Percentiles rank a stretch among this genome's conserved stretches.
Conservation (phyloP, 257 asterid genomes). For the Nicotiana benthamiana region DNA sequence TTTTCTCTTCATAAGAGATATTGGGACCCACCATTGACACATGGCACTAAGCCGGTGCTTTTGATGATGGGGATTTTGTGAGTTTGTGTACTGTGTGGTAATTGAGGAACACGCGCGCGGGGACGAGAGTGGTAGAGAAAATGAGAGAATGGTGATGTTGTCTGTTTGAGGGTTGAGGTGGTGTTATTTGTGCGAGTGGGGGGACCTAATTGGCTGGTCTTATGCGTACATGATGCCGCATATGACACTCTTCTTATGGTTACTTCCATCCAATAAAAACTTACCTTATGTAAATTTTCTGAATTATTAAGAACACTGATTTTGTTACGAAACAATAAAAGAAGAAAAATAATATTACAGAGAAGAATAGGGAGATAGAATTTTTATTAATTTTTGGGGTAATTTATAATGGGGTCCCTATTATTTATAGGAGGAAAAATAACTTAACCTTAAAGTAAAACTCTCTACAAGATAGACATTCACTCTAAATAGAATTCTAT, state of each 20-base stretch:
- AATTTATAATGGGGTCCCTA: too few relatives aligned
- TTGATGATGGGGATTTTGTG: background rate
- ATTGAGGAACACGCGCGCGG: background rate
- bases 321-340: too few relatives aligned
- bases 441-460: too few relatives aligned
- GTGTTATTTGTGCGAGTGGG: background rate
- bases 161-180: slow-evolving; percentile 9
- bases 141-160: slow-evolving; percentile 6
- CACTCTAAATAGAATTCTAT: too few relatives aligned
- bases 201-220: slow-evolving; percentile 6
- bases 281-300: background rate
- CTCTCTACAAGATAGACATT: too few relatives aligned
- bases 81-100: background rate
- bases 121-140: background rate
- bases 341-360: too few relatives aligned
- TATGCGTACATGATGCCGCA: background rate
- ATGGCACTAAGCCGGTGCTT: background rate
- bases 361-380: too few relatives aligned
- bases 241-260: background rate
- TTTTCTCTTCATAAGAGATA: background rate
- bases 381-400: too few relatives aligned
- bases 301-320: too few relatives aligned
- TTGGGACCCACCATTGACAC: background rate
- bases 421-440: too few relatives aligned
- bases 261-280: background rate